Base-by-base conservation (phyloP, 108 stramenopile species). In the Pseudonitzschia delicatissima region DNA sequence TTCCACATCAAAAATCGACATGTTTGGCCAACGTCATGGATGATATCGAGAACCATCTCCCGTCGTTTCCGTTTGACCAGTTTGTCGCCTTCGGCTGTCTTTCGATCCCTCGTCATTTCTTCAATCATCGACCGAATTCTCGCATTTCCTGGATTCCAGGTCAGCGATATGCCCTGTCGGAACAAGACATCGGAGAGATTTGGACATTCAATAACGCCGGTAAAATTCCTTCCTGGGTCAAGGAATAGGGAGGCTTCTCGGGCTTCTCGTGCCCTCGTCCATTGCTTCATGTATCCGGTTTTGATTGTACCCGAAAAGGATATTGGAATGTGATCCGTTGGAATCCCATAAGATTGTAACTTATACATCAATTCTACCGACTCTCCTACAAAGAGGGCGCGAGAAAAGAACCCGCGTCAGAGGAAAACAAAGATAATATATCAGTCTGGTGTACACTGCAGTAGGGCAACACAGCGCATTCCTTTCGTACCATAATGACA, bases 301-400 rank as follows among this genome's bases (percentile, higher is more conserved):
- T 64, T 71, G 5, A 71, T 51, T 11, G 60, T 37, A 11, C 61
- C 71, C 20, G 33, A 45, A 17, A 18, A 31, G n/a, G 62, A 45
- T 2, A 64, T 40, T 0, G 71, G 71, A 20, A 72, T 45, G 40
- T 42, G 49, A 12, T 64, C 53, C 6, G 44, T 57, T 9, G 71
- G 71, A 25, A 72, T 64, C 7, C 71, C 71, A 42, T 40, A 72
- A 18, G 71, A 20, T 13, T 55, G 9, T 25, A 72, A 26, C 15
- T n/a, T 8, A 44, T 61, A 61, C 23, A 48, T 12, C 11, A 70
- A 23, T 52, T 70, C 69, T 9, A 48, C 28, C 12, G 53, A 26
- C 39, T 32, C 28, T 28, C 53, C 66, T 57, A 33, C 31, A 8
- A n/a, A 7, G 39, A 17, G 23, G 45, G 8, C 37, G 37, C 6